Evolutionary conservation across 1,284 basidiomycete species (phyloP), one percentile per base, ranked within the genome.

Genomic region (Golubevia pallescens): DNA sequence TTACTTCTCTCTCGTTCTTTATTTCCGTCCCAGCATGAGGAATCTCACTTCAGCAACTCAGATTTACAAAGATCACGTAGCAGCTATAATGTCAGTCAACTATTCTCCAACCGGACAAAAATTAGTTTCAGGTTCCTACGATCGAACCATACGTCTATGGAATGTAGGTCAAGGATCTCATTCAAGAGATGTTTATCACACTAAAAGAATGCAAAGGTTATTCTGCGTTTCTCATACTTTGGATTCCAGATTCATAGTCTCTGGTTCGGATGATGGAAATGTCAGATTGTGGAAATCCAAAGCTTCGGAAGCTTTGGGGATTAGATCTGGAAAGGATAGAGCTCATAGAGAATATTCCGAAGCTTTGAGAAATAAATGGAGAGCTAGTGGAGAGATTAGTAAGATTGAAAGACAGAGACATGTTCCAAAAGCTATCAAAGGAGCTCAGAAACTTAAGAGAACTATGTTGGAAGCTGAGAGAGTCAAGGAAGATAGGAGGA

Each of bases 131-230:
- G 97, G 96, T 23, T 93, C 93, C 0, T 99, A 96, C 91, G 97
- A 99, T 86, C 90, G 95, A 61, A 98, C 95, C 0, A 89, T 98
- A 51, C 89, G 96, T 60, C 90, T 99, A 84, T 99, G 96, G 96
- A 91, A 92, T 73, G 91, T 94, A 72, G 93, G 93, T 34, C 89
- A 90, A 57, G 95, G 95, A 2, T 90, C 91, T 38, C 79, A 80
- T 65, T 89, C 90, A 2, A 91, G 93, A 20, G 96, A 98, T 84
- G 91, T 95, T 3, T 99, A 99, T 86, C 96, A 99, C 87, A 96
- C 94, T 23, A 98, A 98, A 87, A 93, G 97, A 54, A 99, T 99
- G 97, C 96, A 99, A 86, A 90, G 95, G 92, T 93, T 85, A 32
- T 86, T 85, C 68, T 55, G 92, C 91, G 51, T 88, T 90, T 74